Base-by-base conservation (phyloP, 495 filamentous ascomycete species). In the Letharia columbiana region DNA sequence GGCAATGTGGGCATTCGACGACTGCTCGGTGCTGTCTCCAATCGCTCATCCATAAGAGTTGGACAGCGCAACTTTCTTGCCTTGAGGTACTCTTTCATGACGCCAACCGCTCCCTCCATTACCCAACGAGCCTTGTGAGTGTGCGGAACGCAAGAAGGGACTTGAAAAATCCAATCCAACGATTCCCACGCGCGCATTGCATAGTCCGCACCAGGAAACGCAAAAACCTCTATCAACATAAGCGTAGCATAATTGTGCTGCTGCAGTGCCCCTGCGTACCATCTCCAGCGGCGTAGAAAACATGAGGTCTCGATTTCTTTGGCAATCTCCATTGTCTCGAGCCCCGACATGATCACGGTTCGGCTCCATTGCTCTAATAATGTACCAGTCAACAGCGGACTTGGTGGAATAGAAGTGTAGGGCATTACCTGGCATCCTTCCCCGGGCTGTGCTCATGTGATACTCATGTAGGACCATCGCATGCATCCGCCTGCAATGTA, bases 101-200 rank as follows among this genome's bases (percentile, higher is more conserved):
- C 41, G 18, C 33, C 56, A 31, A 73, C 62, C 44, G 82, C 63
- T 64, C 79, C 74, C 6, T 70, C 70, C 41, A 83, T 63, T 40
- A 83, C 71, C 42, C 73, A 71, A 23, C 75, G 73, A 5, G 73
- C 69, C 64, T 82, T 82, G 56, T 78, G 74, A 33, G 66, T 69
- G 40, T 62, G 49, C 40, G 79, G 68, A 40, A 83, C 69, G 59
- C 78, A 76, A 1, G 75, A 69, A 15, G 84, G 80, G n/a, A 86
- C 74, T 42, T 83, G 80, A 69, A 89, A 91, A 56, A 88, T 84
- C 71, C 86, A 89, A 70, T 90, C 87, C 15, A 91, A 77, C 66
- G 84, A 88, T 9, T 76, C 74, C 88, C 88, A 91, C 59, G 90
- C 86, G 37, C 86, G 79, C 41, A 80, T 77, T 31, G 84, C 84